Evolutionary conservation across 2,329 filamentous ascomycete species (phyloP).

Genomic region (Alternaria panax): DNA sequence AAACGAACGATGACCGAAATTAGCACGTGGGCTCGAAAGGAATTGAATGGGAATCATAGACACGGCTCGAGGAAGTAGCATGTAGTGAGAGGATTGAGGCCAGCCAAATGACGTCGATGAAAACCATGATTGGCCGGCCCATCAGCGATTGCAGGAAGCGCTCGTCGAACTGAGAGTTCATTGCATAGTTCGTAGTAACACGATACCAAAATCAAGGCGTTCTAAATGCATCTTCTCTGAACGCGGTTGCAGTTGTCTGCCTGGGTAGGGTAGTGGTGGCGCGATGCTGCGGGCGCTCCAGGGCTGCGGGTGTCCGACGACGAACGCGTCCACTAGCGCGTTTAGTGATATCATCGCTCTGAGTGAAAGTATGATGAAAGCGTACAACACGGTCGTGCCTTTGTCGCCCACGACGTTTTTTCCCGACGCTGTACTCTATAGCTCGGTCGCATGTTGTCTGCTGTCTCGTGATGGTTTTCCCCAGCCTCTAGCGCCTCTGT

Average conservation of each 20-base stretch:
- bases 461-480: neutral
- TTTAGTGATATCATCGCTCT: slow-evolving; percentile 32
- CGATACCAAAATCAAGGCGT: neutral
- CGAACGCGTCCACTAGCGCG: slow-evolving; percentile 27
- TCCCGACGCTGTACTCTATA: neutral
- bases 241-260: neutral
- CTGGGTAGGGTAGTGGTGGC: neutral
- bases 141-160: neutral
- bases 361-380: slow-evolving; percentile 2
- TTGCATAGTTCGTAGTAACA: neutral
- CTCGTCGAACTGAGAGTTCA: neutral
- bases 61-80: neutral
- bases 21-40: neutral
- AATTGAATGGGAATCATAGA: neutral
- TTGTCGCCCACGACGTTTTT: neutral
- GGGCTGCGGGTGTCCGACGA: no score
- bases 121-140: neutral
- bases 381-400: slow-evolving; percentile 3
- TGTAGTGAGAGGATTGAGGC: neutral
- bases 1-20: neutral
- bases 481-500: neutral
- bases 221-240: neutral
- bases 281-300: slow-evolving; percentile 15
- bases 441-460: neutral
- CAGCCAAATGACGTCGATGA: neutral